phyloP scores from a whole-genome alignment of 176 grass and related monocot species.

The Carex pumila region DNA sequence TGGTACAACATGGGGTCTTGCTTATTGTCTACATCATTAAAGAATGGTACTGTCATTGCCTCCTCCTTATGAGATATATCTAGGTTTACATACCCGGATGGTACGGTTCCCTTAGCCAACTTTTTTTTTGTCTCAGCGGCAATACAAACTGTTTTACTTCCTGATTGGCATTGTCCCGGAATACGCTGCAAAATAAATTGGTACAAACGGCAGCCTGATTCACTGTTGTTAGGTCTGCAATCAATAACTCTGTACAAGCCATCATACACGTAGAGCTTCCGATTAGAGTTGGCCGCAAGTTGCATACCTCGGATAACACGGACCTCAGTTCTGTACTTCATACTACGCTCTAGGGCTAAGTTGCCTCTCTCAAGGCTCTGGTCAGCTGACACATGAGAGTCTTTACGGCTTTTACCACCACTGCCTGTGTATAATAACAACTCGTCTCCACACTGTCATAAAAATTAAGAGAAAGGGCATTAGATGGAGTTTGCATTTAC shows the following conservation, averaged over 20 bases:
- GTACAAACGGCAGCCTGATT: constrained; percentile 47
- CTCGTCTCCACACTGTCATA: background rate
- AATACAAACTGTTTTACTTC: constrained; percentile 32
- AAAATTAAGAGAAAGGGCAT: background rate
- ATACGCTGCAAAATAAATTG: constrained; percentile 59
- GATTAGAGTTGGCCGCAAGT: background rate
- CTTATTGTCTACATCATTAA: constrained; percentile 45
- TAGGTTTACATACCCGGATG: constrained; percentile 33
- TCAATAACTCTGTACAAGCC: constrained; percentile 33
- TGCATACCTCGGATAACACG: constrained; percentile 28
- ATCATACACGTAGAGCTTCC: constrained; percentile 36
- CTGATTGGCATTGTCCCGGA: constrained; percentile 35
- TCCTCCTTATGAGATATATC: constrained; percentile 54
- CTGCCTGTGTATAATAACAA: constrained; percentile 38
- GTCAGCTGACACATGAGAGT: background rate
- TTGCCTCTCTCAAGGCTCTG: constrained; percentile 31
- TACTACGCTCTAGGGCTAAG: constrained; percentile 30
- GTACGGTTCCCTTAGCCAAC: constrained; percentile 12
- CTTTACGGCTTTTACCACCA: constrained; percentile 22
- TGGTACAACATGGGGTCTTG: background rate
- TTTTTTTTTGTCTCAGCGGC: constrained; percentile 37
- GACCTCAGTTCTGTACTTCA: constrained; percentile 32
- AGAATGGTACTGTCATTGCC: constrained; percentile 26
- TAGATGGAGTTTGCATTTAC: background rate
- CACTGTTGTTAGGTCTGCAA: constrained; percentile 29